Conservation (phyloP, 2,329 filamentous ascomycete species). For the Aureobasidium sp. region DNA sequence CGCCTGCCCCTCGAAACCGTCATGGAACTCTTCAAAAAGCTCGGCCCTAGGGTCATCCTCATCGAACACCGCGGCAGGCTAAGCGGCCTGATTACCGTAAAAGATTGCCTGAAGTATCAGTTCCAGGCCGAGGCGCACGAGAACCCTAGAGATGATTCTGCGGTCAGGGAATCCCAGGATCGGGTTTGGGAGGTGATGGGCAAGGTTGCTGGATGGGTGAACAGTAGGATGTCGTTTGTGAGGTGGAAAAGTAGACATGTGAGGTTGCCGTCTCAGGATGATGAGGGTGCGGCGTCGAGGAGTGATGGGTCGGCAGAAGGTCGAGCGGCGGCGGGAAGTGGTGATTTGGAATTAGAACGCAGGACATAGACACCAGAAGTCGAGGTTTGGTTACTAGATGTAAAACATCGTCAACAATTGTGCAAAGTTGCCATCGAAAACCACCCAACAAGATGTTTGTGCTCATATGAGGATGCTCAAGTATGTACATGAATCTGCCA, state of each 20-base stretch:
- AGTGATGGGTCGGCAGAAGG: not conserved
- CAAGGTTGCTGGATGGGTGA: conserved; percentile 22
- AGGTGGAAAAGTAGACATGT: conserved; percentile 5
- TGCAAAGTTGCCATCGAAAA: too few relatives aligned
- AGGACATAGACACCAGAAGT: conserved; percentile 16
- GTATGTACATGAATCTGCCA: too few relatives aligned
- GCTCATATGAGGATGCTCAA: too few relatives aligned
- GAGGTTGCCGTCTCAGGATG: conserved; percentile 2
- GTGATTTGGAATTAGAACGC: conserved; percentile 31
- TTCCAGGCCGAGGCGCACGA: conserved; percentile 90
- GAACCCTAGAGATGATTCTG: conserved; percentile 53
- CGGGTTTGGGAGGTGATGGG: conserved; percentile 47
- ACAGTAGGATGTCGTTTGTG: not conserved
- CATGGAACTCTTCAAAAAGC: conserved; percentile 98
- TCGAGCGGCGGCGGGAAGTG: conserved; percentile 6
- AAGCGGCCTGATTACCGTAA: conserved; percentile 82
- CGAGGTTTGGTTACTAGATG: not conserved
- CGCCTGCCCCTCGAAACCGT: conserved; percentile 88
- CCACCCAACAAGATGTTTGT: too few relatives aligned
- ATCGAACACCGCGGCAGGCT: conserved; percentile 83
- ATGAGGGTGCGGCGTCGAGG: not conserved
- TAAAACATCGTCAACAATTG: too few relatives aligned
- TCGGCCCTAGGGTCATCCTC: conserved; percentile 85
- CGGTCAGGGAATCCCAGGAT: conserved; percentile 51
- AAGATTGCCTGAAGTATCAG: conserved; percentile 94